Evolutionary conservation across 1,139 yeast species (phyloP), one percentile per base, ranked within the genome.

Genomic region (Hansenula sp.): DNA sequence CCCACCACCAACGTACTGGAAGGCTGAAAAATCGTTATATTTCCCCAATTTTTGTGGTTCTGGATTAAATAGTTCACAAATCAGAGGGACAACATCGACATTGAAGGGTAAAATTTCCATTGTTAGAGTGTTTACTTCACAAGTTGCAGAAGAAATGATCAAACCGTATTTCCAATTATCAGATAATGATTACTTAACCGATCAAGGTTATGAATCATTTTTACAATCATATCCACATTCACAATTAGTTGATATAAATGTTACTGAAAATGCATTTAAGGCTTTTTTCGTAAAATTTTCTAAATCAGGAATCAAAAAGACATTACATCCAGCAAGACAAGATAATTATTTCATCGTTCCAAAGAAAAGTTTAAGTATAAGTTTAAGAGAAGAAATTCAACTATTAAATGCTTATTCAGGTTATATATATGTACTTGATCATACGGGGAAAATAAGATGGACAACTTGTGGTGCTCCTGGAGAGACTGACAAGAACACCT

Each of bases 371-470:
- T 74, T 88, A 32, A 74, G 85, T 1, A 74, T 74, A 37, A 79
- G 74, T 27, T 66, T 81, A 16, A 78, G 86, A 53, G 81, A 81
- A 44, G 66, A 76, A 19, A 67, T 93, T 36, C 68, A 77, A 43
- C 77, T 93, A 53, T 83, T 81, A 48, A 93, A 93, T 61, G 76
- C 79, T 38, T 86, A 85, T 53, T 79, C 95, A 1, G 98, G 99
- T 0, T 91, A 88, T 60, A 70, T 89, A 10, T 85, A 89, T 55
- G 69, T 93, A 16, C 73, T 93, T 32, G 99, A 93, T 58, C 70
- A 71, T 16, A 70, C 79, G 15, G 84, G 87, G 43, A 81, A 76
- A 55, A 82, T 93, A 41, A 72, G 99, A 56, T 93, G 98, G 98
- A 93, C 91, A 15, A 88, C 91, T 1, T 80, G 95, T 58, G 99